Evolutionary conservation across 805 yeast species (phyloP), one percentile per base, ranked within the genome.

Genomic region (Candida vaughaniae): DNA sequence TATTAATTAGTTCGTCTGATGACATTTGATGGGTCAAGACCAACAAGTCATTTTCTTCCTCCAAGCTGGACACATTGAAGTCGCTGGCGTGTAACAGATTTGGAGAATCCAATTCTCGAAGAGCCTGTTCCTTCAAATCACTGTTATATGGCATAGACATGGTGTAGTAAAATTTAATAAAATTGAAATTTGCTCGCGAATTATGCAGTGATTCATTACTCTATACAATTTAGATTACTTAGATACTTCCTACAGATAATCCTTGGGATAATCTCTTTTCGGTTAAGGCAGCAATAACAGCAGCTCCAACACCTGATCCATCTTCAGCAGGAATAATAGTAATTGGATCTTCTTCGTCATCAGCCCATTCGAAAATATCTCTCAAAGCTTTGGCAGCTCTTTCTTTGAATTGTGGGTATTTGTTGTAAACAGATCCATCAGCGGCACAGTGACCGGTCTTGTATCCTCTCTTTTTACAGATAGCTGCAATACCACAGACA

Each of bases 291-390:
- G 99, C 98, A 66, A 93, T 91, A 53, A 91, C 77, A 35, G 98
- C 99, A 39, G 99, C 99, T 60, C 99, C 99, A 33, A 87, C 96
- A 71, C 98, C 98, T 25, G 93, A 84, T 53, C 99, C 99, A 69
- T 93, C 99, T 69, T 91, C 96, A 48, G 99, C 98, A 41, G 95
- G 85, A 27, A 83, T 86, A 50, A 90, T 80, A 47, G 74, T 66
- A 56, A 93, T 81, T 47, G 98, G 98, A 62, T 88, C 88, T 42
- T 79, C 78, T 47, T 69, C 51, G 8, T 38, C 38, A n/a, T 42
- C 50, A 20, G 50, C 53, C 96, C 96, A 91, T 48, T 72, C 91
- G 56, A 87, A 86, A 52, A 91, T 88, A 58, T 89, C 97, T 64
- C 81, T 80, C 59, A 91, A 75, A 41, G 86, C 96, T 57, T 75